phyloP scores from a whole-genome alignment of 2,329 filamentous ascomycete species.

The Davidsoniella eucalypti region DNA sequence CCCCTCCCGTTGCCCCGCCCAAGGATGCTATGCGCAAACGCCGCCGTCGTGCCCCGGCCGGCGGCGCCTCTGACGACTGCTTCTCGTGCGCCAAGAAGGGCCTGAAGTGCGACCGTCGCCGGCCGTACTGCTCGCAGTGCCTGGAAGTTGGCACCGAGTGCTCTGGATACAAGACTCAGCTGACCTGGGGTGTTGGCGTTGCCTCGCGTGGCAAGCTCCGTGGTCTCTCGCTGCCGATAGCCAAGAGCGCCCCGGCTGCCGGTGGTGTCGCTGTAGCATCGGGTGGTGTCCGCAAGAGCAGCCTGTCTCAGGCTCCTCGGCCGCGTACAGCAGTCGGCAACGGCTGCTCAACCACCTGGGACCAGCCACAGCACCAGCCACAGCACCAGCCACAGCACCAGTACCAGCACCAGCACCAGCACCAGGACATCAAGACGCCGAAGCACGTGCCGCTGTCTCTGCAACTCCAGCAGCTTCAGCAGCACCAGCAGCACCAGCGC shows the following conservation, averaged over 20 bases:
- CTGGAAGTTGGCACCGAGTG: slow-evolving; percentile 84
- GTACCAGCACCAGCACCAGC: too few species aligned
- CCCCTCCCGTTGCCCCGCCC: slow-evolving; percentile 29
- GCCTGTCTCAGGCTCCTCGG: too few species aligned
- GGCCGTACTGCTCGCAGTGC: slow-evolving; percentile 91
- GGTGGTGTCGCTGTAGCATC: slow-evolving; percentile 15
- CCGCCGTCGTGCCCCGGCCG: slow-evolving; percentile 73
- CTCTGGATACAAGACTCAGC: slow-evolving; percentile 87
- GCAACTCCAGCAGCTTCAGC: neutral
- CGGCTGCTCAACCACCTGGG: too few species aligned
- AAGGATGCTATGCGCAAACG: slow-evolving; percentile 36
- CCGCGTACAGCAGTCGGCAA: too few species aligned
- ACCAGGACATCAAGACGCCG: too few species aligned
- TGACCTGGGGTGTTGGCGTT: slow-evolving; percentile 93
- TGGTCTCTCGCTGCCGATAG: slow-evolving; percentile 61
- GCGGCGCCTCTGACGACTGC: slow-evolving; percentile 85
- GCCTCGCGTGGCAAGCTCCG: slow-evolving; percentile 89
- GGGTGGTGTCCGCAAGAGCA: slow-evolving; percentile 31
- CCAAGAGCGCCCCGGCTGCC: slow-evolving; percentile 28
- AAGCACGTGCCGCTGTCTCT: too few species aligned
- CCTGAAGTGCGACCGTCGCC: slow-evolving; percentile 73
- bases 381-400: too few species aligned
- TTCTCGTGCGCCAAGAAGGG: slow-evolving; percentile 78
- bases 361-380: too few species aligned
- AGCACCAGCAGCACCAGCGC: neutral